Evolutionary conservation across 164 flowering plant species (phyloP).

Genomic region (Liquidambar formosana): DNA sequence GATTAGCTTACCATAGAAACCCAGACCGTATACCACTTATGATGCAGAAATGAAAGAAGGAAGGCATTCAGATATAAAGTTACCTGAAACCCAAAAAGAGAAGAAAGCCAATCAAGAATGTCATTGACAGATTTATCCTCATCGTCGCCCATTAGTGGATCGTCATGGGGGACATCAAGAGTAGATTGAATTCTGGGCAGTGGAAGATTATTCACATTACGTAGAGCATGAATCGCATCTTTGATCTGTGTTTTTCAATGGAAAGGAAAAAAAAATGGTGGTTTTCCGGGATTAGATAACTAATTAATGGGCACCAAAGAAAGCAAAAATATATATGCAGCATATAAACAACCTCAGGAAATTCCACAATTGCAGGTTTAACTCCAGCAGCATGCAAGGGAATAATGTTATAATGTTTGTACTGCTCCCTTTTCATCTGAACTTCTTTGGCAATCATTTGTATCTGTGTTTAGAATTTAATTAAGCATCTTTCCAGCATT

Average conservation of each 20-base stretch:
- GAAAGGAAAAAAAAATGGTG: background rate
- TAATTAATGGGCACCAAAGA: background rate
- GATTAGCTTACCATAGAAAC: background rate
- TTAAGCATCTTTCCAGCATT: background rate
- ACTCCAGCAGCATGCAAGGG: constrained; percentile 74
- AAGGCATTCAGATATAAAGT: background rate
- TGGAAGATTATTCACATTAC: constrained; percentile 66
- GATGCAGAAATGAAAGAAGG: background rate
- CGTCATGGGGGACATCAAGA: constrained; percentile 20
- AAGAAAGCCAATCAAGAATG: constrained; percentile 92
- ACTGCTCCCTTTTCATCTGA: constrained; percentile 61
- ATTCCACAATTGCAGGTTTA: constrained; percentile 84
- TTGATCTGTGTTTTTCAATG: constrained; percentile 56
- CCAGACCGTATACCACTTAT: background rate
- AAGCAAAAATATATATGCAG: constrained; percentile 2
- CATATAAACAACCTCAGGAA: constrained; percentile 75
- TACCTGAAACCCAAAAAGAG: constrained; percentile 96
- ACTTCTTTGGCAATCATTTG: constrained; percentile 68
- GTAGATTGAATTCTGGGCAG: constrained; percentile 33
- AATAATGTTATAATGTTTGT: constrained; percentile 81
- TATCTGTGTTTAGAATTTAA: constrained; percentile 46
- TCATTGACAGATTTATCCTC: constrained; percentile 56
- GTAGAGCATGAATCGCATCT: constrained; percentile 77
- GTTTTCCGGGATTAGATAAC: background rate
- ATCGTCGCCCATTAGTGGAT: constrained; percentile 28